Evolutionary conservation across 169 alveolate species (phyloP).

Genomic region (Plasmodium adleri): DNA sequence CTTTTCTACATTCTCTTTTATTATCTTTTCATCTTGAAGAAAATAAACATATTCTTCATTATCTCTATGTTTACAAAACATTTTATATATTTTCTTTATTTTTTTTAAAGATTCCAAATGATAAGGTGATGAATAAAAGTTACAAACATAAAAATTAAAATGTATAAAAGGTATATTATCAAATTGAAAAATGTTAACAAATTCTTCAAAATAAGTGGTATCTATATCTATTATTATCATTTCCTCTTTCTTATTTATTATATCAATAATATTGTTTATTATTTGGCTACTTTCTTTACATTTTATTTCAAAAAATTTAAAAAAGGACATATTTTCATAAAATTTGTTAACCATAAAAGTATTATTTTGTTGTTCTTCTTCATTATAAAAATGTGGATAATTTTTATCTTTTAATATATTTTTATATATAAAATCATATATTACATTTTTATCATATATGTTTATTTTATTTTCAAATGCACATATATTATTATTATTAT

Average conservation of each 20-base stretch:
- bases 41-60: conserved; percentile 14
- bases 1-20: background rate
- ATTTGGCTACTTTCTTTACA: conserved; percentile 3
- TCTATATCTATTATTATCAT: conserved; percentile 7
- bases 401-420: conserved; percentile 18
- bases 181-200: conserved; percentile 43
- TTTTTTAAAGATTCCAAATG: conserved; percentile 28
- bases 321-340: conserved; percentile 60
- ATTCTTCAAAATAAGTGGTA: conserved; percentile 13
- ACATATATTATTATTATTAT: background rate
- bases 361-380: background rate
- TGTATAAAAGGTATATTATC: conserved; percentile 4
- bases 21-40: background rate
- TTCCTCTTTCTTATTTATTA: background rate
- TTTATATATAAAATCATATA: conserved; percentile 27
- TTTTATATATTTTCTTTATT: conserved; percentile 44
- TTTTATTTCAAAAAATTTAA: conserved; percentile 7
- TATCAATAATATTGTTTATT: background rate
- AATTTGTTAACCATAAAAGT: background rate
- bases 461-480: background rate
- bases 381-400: background rate
- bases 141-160: conserved; percentile 27
- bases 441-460: conserved; percentile 37
- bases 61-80: conserved; percentile 27
- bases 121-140: conserved; percentile 8